Percentiles rank a stretch among this genome's conserved stretches.
These are phyloP conservation scores for Phytophthora cactorum DNA, from an alignment of 352 stramenopile genomes.

Conservation along the genomic window DNA sequence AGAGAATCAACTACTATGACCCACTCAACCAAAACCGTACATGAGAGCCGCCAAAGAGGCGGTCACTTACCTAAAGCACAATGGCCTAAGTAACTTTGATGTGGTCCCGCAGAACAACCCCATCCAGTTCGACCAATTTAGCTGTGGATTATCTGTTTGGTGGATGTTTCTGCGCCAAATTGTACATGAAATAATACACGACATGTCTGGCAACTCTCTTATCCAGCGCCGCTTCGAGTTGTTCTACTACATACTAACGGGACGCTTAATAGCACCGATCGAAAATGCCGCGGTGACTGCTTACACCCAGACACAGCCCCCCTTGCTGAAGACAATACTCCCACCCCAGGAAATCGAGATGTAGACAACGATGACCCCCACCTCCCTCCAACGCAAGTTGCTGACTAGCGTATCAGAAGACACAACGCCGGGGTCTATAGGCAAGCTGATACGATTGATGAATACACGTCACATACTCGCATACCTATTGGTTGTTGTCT, in stretches of 20 bases:
- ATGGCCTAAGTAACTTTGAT: background rate
- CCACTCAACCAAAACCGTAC: constrained; percentile 2
- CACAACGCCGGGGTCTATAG: too few relatives aligned
- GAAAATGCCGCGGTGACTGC: background rate
- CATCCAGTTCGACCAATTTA: constrained; percentile 23
- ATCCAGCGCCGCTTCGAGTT: constrained; percentile 15
- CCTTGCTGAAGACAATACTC: too few relatives aligned
- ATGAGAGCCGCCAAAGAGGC: background rate
- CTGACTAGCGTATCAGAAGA: too few relatives aligned
- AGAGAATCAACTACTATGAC: constrained; percentile 16
- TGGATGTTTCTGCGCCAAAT: constrained; percentile 21
- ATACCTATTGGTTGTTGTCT: too few relatives aligned
- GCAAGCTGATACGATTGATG: too few relatives aligned
- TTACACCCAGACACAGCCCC: too few relatives aligned
- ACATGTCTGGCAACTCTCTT: constrained; percentile 7
- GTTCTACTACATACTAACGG: constrained; percentile 22
- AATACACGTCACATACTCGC: too few relatives aligned
- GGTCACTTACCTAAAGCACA: background rate
- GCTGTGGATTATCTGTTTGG: constrained; percentile 21
- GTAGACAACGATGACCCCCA: too few relatives aligned
- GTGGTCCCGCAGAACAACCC: constrained; percentile 22
- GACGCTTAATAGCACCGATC: background rate
- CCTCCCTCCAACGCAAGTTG: too few relatives aligned
- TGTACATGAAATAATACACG: background rate
- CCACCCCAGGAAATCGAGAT: too few relatives aligned